These are phyloP conservation scores for Gypsophila paniculata DNA, from an alignment of 179 eudicot species.

Conservation along the genomic window DNA sequence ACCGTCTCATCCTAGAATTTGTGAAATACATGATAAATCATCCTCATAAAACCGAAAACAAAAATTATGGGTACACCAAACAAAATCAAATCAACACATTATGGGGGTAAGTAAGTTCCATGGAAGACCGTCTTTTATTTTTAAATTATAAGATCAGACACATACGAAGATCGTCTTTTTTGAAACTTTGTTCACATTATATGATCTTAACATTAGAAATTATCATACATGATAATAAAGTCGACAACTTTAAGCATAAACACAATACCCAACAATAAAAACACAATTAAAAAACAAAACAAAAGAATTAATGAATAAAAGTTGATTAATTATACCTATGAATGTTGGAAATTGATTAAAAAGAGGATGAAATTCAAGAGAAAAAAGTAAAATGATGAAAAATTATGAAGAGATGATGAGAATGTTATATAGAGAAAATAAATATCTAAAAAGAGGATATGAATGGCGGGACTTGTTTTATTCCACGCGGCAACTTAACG, in stretches of 20 bases:
- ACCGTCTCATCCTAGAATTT: too few species aligned
- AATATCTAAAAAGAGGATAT: not conserved
- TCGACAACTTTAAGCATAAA: not conserved
- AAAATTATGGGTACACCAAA: not conserved
- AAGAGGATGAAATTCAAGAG: too few species aligned
- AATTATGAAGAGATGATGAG: not conserved
- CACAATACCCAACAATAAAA: slow-evolving; percentile 1
- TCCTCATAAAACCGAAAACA: too few species aligned
- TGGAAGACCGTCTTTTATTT: too few species aligned
- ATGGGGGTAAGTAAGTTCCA: too few species aligned
- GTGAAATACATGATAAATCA: too few species aligned
- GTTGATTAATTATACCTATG: too few species aligned
- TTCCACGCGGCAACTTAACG: slow-evolving; percentile 30
- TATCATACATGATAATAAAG: not conserved
- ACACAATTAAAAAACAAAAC: not conserved
- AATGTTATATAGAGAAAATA: not conserved
- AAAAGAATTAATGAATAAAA: not conserved
- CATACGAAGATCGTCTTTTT: too few species aligned
- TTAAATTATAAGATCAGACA: not conserved
- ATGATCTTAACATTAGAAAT: too few species aligned
- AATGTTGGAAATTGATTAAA: too few species aligned
- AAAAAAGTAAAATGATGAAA: not conserved
- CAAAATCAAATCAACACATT: not conserved
- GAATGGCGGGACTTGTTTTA: not conserved
- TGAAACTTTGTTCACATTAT: too few species aligned